Percentiles rank a stretch among this genome's conserved stretches.
phyloP scores from a whole-genome alignment of 2,329 filamentous ascomycete species.

The Aspergillus phoenicis region DNA sequence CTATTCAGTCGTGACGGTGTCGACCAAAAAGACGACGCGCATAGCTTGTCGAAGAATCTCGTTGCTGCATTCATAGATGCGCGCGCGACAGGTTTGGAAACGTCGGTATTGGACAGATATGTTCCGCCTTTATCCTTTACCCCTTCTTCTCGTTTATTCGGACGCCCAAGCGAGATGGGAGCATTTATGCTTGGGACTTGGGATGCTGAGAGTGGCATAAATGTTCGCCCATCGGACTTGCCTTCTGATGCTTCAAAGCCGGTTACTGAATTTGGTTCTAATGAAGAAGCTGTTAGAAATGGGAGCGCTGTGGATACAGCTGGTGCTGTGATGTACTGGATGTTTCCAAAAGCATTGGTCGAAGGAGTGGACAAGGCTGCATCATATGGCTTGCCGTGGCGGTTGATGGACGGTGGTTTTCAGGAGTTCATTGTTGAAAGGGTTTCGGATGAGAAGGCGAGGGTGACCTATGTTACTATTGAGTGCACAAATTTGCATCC shows the following conservation, averaged over 20 bases:
- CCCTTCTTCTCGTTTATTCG: background rate
- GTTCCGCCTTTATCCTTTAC: background rate
- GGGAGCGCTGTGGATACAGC: background rate
- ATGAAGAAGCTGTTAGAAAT: background rate
- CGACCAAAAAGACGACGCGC: background rate
- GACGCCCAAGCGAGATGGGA: background rate
- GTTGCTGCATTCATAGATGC: background rate
- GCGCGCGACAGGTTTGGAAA: background rate
- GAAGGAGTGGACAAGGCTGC: background rate
- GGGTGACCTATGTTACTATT: constrained; percentile 12
- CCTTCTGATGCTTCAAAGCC: background rate
- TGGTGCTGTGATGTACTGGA: constrained; percentile 5
- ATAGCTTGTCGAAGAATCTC: background rate
- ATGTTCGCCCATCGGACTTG: background rate
- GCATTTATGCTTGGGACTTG: background rate
- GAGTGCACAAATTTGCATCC: constrained; percentile 14
- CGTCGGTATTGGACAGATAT: background rate
- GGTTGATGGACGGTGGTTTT: constrained; percentile 18
- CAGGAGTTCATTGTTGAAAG: constrained; percentile 17
- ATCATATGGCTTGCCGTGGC: constrained; percentile 15
- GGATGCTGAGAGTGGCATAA: background rate
- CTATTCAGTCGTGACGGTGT: background rate
- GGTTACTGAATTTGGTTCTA: background rate
- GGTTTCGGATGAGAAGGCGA: constrained; percentile 9
- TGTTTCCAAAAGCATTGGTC: constrained; percentile 7